A percentile compares a stretch with the other conserved stretches of the same genome.
phyloP scores from a whole-genome alignment of 2,329 filamentous ascomycete species.

The Cordyceps fumosorosea region DNA sequence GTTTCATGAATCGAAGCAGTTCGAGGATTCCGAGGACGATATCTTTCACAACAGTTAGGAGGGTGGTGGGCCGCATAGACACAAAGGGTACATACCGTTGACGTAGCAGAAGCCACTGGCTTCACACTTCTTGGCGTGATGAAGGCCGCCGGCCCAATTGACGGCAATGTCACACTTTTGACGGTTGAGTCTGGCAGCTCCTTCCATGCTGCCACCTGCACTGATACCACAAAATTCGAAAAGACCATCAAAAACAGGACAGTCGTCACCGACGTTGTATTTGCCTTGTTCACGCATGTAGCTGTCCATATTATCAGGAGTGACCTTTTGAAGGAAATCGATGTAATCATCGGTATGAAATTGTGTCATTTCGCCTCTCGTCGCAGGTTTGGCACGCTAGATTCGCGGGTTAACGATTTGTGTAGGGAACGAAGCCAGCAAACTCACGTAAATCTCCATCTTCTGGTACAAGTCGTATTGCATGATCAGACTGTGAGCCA shows the following conservation, averaged over 20 bases:
- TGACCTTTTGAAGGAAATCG: slow-evolving; percentile 89
- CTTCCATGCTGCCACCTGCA: slow-evolving; percentile 88
- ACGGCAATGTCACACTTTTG: slow-evolving; percentile 94
- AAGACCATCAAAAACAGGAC: slow-evolving; percentile 95
- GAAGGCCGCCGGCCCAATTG: slow-evolving; percentile 95
- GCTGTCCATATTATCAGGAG: slow-evolving; percentile 95
- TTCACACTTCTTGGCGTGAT: slow-evolving; percentile 96
- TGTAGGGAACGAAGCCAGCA: slow-evolving; percentile 16
- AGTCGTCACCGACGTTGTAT: slow-evolving; percentile 95
- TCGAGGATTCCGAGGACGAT: slow-evolving; percentile 95
- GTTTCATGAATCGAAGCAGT: slow-evolving; percentile 80
- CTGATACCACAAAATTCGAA: slow-evolving; percentile 95
- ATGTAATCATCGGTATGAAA: slow-evolving; percentile 97
- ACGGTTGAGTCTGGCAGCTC: slow-evolving; percentile 81
- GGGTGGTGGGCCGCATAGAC: not conserved
- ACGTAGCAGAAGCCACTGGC: slow-evolving; percentile 98
- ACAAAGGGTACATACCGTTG: slow-evolving; percentile 59
- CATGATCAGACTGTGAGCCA: slow-evolving; percentile 94
- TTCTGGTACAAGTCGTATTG: slow-evolving; percentile 94
- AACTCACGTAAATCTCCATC: slow-evolving; percentile 88
- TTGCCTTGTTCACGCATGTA: slow-evolving; percentile 82
- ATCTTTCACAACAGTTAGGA: slow-evolving; percentile 44
- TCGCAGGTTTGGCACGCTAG: slow-evolving; percentile 79
- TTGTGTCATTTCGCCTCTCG: slow-evolving; percentile 80
- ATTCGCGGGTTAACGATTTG: slow-evolving; percentile 27